Base-by-base conservation (phyloP, 2,329 filamentous ascomycete genomes). In the Epichloe scottii region DNA sequence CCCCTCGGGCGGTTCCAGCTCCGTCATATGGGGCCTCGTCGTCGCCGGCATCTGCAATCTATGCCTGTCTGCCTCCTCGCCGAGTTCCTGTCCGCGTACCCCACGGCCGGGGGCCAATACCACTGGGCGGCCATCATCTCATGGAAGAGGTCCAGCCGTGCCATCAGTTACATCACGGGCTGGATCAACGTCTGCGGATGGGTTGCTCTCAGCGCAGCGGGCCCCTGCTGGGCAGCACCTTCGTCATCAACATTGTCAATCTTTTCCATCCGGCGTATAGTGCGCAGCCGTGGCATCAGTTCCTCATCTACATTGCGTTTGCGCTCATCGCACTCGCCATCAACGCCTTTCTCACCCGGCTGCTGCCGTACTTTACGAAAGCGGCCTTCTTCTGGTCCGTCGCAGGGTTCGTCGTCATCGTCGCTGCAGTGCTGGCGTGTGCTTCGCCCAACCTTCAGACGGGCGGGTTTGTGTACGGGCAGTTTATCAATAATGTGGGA, bases 121-220 rank as follows among this genome's bases (percentile, higher is more conserved):
- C 82, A 87, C 61, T 87, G 84, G 84, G 84, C 82, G 3, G 82
- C 84, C 50, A 68, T 79, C 48, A 68, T 87, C 55, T 74, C 77
- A 34, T 82, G 80, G 71, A 72, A 74, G 53, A 68, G 66, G 51
- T 84, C 75, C 72, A 76, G 78, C 17, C 78, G 80, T 0, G 69
- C 79, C 33, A 73, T 87, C 11, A 83, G 81, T 45, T 88, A 83
- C 71, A 76, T 81, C 45, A 87, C 83, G 0, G 84, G 84, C 30
- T 88, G 84, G 83, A 85, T 82, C 63, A 84, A 82, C 58, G 77
- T 81, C 38, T 80, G 80, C n/a, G 84, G 82, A 15, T 87, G 84
- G 81, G 81, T 86, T 34, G 78, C 79, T 10, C 66, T 88, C 49
- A 81, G 79, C 4, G 84, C 84, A 7, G 85, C 82, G 0, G 84